Evolutionary conservation across 352 stramenopile genomes (phyloP), one percentile per base, ranked within the genome.

Genomic region (Peronospora tabacina): DNA sequence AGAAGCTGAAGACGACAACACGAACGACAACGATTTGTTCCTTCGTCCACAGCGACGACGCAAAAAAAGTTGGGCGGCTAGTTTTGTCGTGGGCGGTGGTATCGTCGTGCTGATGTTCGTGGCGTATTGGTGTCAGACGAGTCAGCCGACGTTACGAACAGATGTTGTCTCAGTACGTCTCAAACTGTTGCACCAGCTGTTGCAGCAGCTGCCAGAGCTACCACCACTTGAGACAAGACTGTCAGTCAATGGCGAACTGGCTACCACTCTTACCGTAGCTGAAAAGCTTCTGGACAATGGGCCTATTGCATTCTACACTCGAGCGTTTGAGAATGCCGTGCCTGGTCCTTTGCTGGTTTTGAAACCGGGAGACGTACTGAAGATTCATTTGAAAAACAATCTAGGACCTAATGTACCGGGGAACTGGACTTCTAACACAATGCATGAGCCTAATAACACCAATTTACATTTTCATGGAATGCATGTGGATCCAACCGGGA

Each of bases 381-480:
- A 70, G 33, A 72, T 93, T 19, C 43, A 67, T 28, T 56, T 85
- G 9, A 53, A 71, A 9, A 93, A 93, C 50, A 52, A 67, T 20
- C 52, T 93, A 7, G 64, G 45, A 3, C 52, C 70, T 1, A 79
- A 86, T 39, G 45, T 58, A 0, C 35, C 35, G 0, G 75, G 71
- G 9, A 30, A 50, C 5, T 79, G 68, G 70, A 57, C 65, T 4
- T 40, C 55, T 16, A 89, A 89, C 51, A 84, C 73, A 11, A 70
- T 84, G 49, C 75, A 82, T 53, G 58, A 70, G 34, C 76, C 79
- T 0, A 93, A 93, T 42, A 83, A 66, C 43, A 93, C 82, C 11
- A 89, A 88, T 22, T 35, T 93, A 15, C 82, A 93, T 58, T 66
- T 90, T 26, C 82, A 93, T 57, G 81, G 81, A 34, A 83, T 89